Percentiles rank a stretch among this genome's conserved stretches.
These are phyloP conservation scores for Stereum hirsutum DNA, from an alignment of 1,284 basidiomycete species.

Conservation along the genomic window DNA sequence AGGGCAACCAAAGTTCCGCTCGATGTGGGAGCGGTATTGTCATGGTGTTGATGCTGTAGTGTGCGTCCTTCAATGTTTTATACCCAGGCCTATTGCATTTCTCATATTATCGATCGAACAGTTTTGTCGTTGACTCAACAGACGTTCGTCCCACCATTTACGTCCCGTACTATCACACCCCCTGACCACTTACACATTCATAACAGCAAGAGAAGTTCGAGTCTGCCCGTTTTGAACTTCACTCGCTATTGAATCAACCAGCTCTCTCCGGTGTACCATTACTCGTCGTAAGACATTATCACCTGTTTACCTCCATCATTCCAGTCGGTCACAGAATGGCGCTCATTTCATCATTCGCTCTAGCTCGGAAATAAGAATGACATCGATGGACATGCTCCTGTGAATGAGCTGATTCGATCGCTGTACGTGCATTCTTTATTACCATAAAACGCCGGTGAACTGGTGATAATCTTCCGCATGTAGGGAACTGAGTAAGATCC, in stretches of 20 bases:
- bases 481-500: slow-evolving; percentile 76
- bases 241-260: slow-evolving; percentile 73
- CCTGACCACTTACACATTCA: neutral
- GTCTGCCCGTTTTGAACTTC: slow-evolving; percentile 84
- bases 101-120: too few species aligned
- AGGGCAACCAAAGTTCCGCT: slow-evolving; percentile 91
- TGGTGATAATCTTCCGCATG: neutral
- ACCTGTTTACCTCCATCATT: slow-evolving; percentile 1
- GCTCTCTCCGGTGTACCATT: slow-evolving; percentile 77
- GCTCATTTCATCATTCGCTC: neutral
- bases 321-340: neutral
- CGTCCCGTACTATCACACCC: neutral
- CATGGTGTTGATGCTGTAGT: slow-evolving; percentile 91
- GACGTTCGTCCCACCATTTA: slow-evolving; percentile 47
- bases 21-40: slow-evolving; percentile 94
- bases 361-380: slow-evolving; percentile 96
- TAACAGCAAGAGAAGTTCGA: slow-evolving; percentile 72
- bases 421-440: slow-evolving; percentile 46
- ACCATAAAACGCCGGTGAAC: too few species aligned
- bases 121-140: slow-evolving; percentile 87
- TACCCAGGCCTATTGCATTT: too few species aligned
- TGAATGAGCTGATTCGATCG: slow-evolving; percentile 80
- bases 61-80: slow-evolving; percentile 51
- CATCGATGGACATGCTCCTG: slow-evolving; percentile 66
- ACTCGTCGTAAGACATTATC: slow-evolving; percentile 54